A percentile compares a stretch with the other conserved stretches of the same genome.
Conservation (phyloP, 1,284 basidiomycete species). For the Leccinum subfulvum region DNA sequence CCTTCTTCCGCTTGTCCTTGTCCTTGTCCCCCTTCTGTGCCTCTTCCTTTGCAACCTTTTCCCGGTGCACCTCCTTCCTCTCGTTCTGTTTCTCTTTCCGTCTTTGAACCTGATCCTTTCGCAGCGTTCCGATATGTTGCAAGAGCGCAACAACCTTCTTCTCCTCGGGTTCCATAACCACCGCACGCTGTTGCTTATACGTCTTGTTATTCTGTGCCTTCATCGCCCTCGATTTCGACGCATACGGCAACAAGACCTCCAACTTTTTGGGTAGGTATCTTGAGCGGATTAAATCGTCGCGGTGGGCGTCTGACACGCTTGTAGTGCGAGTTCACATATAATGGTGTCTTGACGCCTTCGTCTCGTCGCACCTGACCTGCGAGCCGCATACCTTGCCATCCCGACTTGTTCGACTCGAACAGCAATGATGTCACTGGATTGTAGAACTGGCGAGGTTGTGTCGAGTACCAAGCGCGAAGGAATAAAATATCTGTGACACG, state of each 20-base stretch:
- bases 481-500: constrained; percentile 81
- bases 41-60: constrained; percentile 74
- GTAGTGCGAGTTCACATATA: constrained; percentile 86
- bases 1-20: constrained; percentile 77
- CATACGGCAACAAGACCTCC: constrained; percentile 87
- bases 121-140: constrained; percentile 91
- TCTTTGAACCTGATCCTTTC: constrained; percentile 81
- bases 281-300: constrained; percentile 90
- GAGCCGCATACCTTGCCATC: constrained; percentile 92
- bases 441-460: constrained; percentile 94
- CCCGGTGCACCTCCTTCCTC: constrained; percentile 58
- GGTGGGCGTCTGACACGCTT: constrained; percentile 76
- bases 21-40: constrained; percentile 68
- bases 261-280: constrained; percentile 79
- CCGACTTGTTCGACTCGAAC: constrained; percentile 65
- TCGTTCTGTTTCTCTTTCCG: constrained; percentile 84
- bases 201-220: constrained; percentile 73
- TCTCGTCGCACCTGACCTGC: constrained; percentile 91
- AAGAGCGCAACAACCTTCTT: constrained; percentile 88
- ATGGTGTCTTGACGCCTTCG: constrained; percentile 80
- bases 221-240: constrained; percentile 88
- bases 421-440: constrained; percentile 94
- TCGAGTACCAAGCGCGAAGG: constrained; percentile 94
- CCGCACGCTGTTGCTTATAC: constrained; percentile 89
- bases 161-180: constrained; percentile 94